A percentile compares a stretch with the other conserved stretches of the same genome.
phyloP scores from a whole-genome alignment of 2,329 filamentous ascomycete species.

The Acephala macrosclerotiorum region DNA sequence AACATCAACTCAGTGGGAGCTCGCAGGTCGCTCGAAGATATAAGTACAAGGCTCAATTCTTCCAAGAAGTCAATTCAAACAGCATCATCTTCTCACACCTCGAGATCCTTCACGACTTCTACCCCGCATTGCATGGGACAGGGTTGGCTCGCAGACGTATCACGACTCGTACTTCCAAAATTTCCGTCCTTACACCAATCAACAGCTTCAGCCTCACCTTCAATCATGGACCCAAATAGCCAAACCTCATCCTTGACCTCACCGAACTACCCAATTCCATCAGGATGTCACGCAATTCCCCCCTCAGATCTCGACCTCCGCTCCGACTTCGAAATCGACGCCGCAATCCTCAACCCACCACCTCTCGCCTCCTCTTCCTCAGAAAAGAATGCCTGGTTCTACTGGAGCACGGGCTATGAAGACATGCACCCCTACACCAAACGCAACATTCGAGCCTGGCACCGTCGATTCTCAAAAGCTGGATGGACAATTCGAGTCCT shows the following conservation, averaged over 20 bases:
- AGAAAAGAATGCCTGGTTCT: constrained; percentile 65
- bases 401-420: constrained; percentile 60
- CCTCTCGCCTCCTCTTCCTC: constrained; percentile 42
- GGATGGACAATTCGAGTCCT: constrained; percentile 63
- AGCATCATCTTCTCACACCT: background rate
- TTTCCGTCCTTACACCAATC: background rate
- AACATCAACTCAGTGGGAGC: background rate
- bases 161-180: background rate
- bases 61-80: background rate
- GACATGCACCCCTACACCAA: constrained; percentile 59
- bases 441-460: constrained; percentile 61
- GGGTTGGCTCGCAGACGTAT: background rate
- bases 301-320: constrained; percentile 52
- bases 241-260: constrained; percentile 15
- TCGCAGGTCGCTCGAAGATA: background rate
- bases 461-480: constrained; percentile 57
- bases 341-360: constrained; percentile 48
- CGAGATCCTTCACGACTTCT: background rate
- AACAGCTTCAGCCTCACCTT: background rate
- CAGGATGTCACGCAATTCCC: constrained; percentile 52
- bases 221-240: background rate
- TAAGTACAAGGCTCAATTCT: background rate
- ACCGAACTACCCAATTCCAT: constrained; percentile 45
- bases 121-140: background rate
- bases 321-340: constrained; percentile 54